These are phyloP conservation scores for Candolleomyces aberdarensis DNA, from an alignment of 768 basidiomycete species.

Conservation along the genomic window DNA sequence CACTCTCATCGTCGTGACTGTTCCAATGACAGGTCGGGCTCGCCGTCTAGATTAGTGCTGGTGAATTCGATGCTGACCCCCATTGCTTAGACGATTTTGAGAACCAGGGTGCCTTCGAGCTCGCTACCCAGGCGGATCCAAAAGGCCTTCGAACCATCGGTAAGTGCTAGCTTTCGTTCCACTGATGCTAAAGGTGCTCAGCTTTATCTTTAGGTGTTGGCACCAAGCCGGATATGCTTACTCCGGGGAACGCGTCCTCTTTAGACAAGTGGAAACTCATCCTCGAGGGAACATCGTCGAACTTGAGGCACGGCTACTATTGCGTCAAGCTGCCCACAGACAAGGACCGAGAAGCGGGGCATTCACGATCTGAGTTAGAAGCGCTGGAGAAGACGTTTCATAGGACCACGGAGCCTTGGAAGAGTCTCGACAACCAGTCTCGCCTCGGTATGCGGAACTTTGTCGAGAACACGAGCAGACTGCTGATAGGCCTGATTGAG, in stretches of 20 bases:
- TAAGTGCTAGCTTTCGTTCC: too few relatives aligned
- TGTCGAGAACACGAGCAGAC: conserved; percentile 46
- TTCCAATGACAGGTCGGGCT: conserved; percentile 57
- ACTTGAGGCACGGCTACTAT: conserved; percentile 60
- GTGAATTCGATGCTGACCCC: too few relatives aligned
- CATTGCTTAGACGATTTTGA: too few relatives aligned
- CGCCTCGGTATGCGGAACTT: conserved; percentile 58
- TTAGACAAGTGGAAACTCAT: conserved; percentile 49
- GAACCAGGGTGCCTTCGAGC: too few relatives aligned
- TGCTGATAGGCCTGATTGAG: conserved; percentile 51
- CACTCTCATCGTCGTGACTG: conserved; percentile 60
- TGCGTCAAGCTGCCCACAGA: conserved; percentile 68
- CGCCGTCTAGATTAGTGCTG: too few relatives aligned
- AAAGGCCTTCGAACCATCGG: too few relatives aligned
- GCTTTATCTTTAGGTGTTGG: conserved; percentile 46
- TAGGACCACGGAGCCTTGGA: conserved; percentile 49
- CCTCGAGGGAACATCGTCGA: conserved; percentile 41
- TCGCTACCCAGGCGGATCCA: too few relatives aligned
- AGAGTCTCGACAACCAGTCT: conserved; percentile 32
- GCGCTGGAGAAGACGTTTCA: conserved; percentile 43
- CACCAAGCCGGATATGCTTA: conserved; percentile 65
- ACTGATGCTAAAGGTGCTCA: too few relatives aligned
- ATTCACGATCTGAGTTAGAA: conserved; percentile 37
- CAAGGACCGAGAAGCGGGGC: conserved; percentile 38
- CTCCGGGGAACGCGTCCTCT: conserved; percentile 36